Conservation (phyloP, 2,329 filamentous ascomycete species). For the Fusarium sp. region DNA sequence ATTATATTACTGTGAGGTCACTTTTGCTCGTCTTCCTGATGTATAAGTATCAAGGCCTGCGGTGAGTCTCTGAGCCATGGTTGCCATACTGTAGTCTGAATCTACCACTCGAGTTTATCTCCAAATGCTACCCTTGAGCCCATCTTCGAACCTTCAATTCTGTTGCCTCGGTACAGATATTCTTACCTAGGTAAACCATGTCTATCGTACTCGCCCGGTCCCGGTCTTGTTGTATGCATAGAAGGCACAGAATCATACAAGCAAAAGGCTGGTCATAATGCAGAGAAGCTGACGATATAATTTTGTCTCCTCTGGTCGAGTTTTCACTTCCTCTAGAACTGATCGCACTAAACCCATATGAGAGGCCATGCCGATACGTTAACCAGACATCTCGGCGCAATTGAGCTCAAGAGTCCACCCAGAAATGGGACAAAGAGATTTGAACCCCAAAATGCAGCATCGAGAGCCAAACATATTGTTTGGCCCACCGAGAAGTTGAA, state of each 20-base stretch:
- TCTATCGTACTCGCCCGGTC: background rate
- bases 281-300: background rate
- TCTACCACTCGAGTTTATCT: background rate
- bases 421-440: slow-evolving; percentile 11
- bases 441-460: slow-evolving; percentile 6
- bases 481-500: slow-evolving; percentile 3
- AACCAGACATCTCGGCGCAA: background rate
- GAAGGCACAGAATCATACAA: background rate
- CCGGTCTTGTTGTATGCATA: background rate
- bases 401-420: slow-evolving; percentile 3
- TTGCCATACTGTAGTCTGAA: background rate
- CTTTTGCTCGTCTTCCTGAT: background rate
- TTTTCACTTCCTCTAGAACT: background rate
- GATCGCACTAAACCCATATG: background rate
- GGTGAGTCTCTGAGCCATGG: background rate
- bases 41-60: background rate
- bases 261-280: background rate
- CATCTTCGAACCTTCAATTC: background rate
- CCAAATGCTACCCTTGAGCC: background rate
- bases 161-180: background rate
- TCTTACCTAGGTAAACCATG: background rate
- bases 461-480: slow-evolving; percentile 2
- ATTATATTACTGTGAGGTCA: background rate
- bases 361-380: background rate
- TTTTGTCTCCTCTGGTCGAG: background rate